phyloP scores from a whole-genome alignment of 805 yeast genomes.

The Suhomyces tanzawaensis region DNA sequence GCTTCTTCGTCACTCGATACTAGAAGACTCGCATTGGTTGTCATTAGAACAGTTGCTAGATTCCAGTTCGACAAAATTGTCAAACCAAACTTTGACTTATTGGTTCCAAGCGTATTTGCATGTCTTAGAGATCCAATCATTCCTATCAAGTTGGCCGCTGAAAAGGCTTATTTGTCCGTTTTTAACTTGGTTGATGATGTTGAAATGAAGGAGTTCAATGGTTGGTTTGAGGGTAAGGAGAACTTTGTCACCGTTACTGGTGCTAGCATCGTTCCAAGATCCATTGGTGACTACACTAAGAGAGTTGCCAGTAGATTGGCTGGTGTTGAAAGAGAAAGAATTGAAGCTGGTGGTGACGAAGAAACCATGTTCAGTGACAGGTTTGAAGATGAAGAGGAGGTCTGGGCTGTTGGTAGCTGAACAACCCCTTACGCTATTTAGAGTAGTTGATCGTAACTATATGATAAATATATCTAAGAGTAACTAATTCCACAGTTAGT shows the following conservation, averaged over 20 bases:
- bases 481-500: too few relatives aligned
- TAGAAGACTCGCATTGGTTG: conserved; percentile 75
- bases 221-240: conserved; percentile 57
- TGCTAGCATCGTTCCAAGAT: conserved; percentile 56
- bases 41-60: conserved; percentile 71
- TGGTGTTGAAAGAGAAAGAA: conserved; percentile 79
- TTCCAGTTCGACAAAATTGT: conserved; percentile 50
- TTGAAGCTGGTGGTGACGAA: conserved; percentile 85
- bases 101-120: conserved; percentile 74
- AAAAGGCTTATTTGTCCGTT: conserved; percentile 75
- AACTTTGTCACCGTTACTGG: conserved; percentile 45
- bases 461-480: too few relatives aligned
- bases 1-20: conserved; percentile 66
- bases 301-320: conserved; percentile 90
- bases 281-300: conserved; percentile 83
- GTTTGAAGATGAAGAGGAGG: conserved; percentile 80
- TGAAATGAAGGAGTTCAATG: conserved; percentile 48
- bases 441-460: too few relatives aligned
- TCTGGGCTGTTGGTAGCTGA: conserved; percentile 84
- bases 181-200: conserved; percentile 72
- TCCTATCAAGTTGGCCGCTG: conserved; percentile 93
- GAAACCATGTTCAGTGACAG: conserved; percentile 83
- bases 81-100: conserved; percentile 48
- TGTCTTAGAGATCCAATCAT: conserved; percentile 85
- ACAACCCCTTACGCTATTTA: too few relatives aligned